phyloP scores from a whole-genome alignment of 805 yeast genomes.

The Pichia californica region DNA sequence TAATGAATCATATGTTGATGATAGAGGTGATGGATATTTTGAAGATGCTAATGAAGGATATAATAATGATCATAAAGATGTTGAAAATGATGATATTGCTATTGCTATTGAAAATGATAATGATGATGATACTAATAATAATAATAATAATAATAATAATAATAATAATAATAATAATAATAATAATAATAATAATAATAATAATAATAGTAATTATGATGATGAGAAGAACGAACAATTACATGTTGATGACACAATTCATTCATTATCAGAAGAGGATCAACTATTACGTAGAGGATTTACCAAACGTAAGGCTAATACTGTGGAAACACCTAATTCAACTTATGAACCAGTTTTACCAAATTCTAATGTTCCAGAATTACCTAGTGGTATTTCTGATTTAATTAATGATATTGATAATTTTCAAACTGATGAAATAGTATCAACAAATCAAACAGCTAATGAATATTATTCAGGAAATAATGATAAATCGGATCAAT shows the following conservation, averaged over 20 bases:
- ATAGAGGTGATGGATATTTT: neutral
- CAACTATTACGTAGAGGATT: conserved; percentile 11
- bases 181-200: no score
- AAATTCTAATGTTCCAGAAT: neutral
- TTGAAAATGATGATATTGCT: neutral
- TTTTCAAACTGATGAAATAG: neutral
- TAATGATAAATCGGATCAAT: neutral
- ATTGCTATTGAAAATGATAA: neutral
- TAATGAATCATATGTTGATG: neutral
- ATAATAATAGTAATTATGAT: no score
- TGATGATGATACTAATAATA: no score
- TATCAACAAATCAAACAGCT: neutral
- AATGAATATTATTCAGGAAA: neutral
- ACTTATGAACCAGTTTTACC: conserved; percentile 1
- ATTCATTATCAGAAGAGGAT: no score
- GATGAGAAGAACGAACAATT: no score
- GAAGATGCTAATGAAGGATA: neutral
- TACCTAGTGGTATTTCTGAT: neutral
- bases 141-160: no score
- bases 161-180: no score
- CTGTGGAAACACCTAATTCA: conserved; percentile 15
- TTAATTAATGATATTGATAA: conserved; percentile 6
- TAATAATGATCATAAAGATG: neutral
- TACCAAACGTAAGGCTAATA: conserved; percentile 18
- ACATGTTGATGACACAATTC: no score